A percentile compares a stretch with the other conserved stretches of the same genome.
phyloP scores from a whole-genome alignment of 306 rosid species.

The Lablab purpureus region DNA sequence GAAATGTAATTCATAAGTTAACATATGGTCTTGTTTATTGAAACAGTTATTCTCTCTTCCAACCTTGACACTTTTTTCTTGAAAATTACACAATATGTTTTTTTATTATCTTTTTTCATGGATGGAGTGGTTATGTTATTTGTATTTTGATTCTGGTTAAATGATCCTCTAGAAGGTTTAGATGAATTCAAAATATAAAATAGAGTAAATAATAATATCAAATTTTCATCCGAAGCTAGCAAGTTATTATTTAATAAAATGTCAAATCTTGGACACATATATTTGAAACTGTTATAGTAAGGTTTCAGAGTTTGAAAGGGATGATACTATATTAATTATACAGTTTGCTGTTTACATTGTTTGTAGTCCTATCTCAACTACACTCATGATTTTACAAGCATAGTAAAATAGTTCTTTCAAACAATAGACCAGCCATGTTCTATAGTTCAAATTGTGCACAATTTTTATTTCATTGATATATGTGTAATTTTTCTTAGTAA shows the following conservation, averaged over 20 bases:
- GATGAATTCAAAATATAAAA: not conserved
- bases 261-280: not conserved
- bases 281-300: conserved; percentile 22
- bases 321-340: not conserved
- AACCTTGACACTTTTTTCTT: not conserved
- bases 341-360: not conserved
- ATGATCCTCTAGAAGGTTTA: not conserved
- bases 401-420: not conserved
- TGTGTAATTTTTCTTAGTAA: not conserved
- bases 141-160: not conserved
- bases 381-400: not conserved
- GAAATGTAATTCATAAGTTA: not conserved
- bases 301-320: conserved; percentile 3
- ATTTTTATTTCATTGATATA: not conserved
- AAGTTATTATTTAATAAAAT: not conserved
- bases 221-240: not conserved
- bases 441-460: not conserved
- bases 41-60: not conserved
- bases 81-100: not conserved
- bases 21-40: not conserved
- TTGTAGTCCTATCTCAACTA: not conserved
- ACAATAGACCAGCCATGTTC: conserved; percentile 18
- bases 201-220: not conserved
- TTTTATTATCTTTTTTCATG: not conserved
- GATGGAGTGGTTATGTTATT: not conserved